Conservation (phyloP, 192 early-diverging fungal species). For the Backusella australiensis region DNA sequence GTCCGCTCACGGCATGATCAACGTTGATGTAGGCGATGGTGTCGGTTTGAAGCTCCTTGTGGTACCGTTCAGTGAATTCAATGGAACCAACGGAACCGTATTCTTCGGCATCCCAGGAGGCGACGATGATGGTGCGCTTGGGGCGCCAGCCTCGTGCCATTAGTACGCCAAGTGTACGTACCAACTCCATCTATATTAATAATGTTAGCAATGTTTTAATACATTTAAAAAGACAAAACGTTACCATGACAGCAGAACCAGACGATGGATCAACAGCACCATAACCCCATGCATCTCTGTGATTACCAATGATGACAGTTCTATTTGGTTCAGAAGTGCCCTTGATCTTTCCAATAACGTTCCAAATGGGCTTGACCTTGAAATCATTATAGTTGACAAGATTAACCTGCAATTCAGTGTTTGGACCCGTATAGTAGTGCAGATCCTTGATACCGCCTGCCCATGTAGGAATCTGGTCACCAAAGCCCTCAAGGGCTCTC, state of each 20-base stretch:
- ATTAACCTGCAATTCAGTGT: constrained; percentile 36
- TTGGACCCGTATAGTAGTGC: constrained; percentile 56
- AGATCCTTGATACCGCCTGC: constrained; percentile 50
- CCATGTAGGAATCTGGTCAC: constrained; percentile 42
- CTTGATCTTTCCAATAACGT: constrained; percentile 57
- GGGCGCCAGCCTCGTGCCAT: constrained; percentile 59
- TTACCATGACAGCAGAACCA: constrained; percentile 52
- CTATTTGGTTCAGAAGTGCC: constrained; percentile 49
- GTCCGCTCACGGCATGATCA: constrained; percentile 51
- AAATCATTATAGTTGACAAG: constrained; percentile 51
- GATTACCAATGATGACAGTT: constrained; percentile 58
- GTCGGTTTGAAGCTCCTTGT: constrained; percentile 47
- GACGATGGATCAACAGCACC: constrained; percentile 65
- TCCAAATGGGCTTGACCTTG: constrained; percentile 51
- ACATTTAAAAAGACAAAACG: not conserved
- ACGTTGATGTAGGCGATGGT: constrained; percentile 59
- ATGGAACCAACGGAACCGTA: constrained; percentile 63
- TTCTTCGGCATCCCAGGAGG: constrained; percentile 68
- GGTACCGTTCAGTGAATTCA: constrained; percentile 63
- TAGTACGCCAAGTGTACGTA: constrained; percentile 47
- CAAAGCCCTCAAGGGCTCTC: constrained; percentile 44
- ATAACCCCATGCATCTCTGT: constrained; percentile 64
- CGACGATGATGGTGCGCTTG: constrained; percentile 54
- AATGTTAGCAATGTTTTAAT: not conserved
- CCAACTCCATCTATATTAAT: constrained; percentile 44